A percentile compares a stretch with the other conserved stretches of the same genome.
These are phyloP conservation scores for Sugiyamaella paludigena DNA, from an alignment of 1,139 yeast genomes.

Conservation along the genomic window DNA sequence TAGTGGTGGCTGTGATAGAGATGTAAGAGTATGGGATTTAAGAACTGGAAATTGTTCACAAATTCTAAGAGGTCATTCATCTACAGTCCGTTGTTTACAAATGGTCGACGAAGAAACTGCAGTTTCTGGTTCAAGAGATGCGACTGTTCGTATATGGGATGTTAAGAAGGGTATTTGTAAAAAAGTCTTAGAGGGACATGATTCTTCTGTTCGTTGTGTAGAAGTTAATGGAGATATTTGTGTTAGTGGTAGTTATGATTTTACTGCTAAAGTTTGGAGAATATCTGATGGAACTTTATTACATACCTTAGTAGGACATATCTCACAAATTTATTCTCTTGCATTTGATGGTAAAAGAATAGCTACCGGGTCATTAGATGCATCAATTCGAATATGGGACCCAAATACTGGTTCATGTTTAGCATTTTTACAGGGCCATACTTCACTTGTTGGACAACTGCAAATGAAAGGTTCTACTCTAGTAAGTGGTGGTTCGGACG, in stretches of 20 bases:
- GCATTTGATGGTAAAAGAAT: constrained; percentile 78
- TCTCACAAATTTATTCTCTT: constrained; percentile 79
- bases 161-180: constrained; percentile 70
- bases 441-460: constrained; percentile 69
- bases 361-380: constrained; percentile 85
- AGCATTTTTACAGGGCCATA: constrained; percentile 70
- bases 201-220: constrained; percentile 77
- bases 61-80: constrained; percentile 85
- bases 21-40: constrained; percentile 89
- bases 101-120: constrained; percentile 71
- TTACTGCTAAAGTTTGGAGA: constrained; percentile 87
- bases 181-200: constrained; percentile 68
- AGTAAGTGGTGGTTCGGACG: constrained; percentile 91
- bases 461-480: constrained; percentile 86
- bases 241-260: constrained; percentile 81
- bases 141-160: constrained; percentile 91
- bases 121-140: constrained; percentile 86
- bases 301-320: constrained; percentile 80
- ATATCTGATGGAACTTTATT: constrained; percentile 71
- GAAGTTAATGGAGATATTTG: constrained; percentile 45
- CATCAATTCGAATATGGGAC: constrained; percentile 91
- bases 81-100: constrained; percentile 88
- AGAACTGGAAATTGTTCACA: constrained; percentile 71
- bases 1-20: constrained; percentile 87
- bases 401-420: constrained; percentile 76